Evolutionary conservation across 148 eudicot species (phyloP).

Genomic region (Cornus suecica): DNA sequence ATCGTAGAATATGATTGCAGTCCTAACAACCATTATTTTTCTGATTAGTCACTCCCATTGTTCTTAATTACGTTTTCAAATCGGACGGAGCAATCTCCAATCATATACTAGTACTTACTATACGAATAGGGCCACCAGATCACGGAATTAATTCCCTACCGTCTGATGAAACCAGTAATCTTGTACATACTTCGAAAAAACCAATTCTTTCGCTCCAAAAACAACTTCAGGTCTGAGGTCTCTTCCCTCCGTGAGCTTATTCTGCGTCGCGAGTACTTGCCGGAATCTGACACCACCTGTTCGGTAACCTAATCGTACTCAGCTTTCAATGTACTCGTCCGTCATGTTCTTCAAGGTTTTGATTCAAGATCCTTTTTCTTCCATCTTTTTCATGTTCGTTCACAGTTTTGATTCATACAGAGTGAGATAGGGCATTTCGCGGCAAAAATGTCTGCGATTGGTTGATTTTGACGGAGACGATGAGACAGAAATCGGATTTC

Average conservation of each 20-base stretch:
- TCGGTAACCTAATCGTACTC: background rate
- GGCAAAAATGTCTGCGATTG: background rate
- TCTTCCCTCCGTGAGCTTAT: no score
- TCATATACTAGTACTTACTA: no score
- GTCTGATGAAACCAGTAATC: background rate
- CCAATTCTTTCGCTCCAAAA: no score
- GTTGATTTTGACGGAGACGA: background rate
- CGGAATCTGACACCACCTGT: background rate
- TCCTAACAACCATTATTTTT: no score
- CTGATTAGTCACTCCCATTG: no score
- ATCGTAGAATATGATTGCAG: no score
- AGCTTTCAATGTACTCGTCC: background rate
- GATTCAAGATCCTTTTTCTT: background rate
- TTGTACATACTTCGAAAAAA: no score
- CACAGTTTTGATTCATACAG: background rate
- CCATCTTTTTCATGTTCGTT: background rate
- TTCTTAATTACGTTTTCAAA: no score
- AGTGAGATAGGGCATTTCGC: background rate
- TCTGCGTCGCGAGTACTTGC: background rate
- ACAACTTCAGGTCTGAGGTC: no score
- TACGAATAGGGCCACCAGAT: background rate
- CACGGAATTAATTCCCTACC: background rate
- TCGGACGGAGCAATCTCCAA: background rate
- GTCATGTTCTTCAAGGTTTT: background rate
- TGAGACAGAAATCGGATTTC: conserved; percentile 5